phyloP scores from a whole-genome alignment of 2,329 filamentous ascomycete genomes.

The Aspergillus ruber region DNA sequence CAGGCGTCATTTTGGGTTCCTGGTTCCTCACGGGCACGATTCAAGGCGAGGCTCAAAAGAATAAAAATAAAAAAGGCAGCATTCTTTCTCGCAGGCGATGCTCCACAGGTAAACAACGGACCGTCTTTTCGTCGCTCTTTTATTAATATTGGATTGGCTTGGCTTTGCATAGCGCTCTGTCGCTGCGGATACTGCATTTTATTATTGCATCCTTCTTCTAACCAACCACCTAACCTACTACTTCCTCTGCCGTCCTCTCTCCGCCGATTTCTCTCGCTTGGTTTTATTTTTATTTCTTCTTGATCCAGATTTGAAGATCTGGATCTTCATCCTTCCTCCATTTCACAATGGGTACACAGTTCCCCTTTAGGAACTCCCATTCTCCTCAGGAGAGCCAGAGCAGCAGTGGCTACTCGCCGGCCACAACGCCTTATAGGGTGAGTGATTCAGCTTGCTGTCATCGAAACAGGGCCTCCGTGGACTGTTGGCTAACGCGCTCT shows the following conservation, averaged over 20 bases:
- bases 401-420: not conserved
- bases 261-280: not conserved
- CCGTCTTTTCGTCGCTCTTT: not conserved
- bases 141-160: not conserved
- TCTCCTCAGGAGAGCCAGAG: not conserved
- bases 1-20: too few species aligned
- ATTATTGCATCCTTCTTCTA: not conserved
- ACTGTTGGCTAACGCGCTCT: not conserved
- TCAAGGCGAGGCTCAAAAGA: too few species aligned
- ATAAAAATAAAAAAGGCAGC: not conserved
- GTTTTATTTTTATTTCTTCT: not conserved
- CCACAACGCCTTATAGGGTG: not conserved
- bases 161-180: not conserved
- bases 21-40: too few species aligned
- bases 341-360: not conserved
- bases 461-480: not conserved
- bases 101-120: not conserved
- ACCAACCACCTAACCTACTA: not conserved
- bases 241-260: not conserved
- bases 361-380: not conserved
- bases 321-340: not conserved
- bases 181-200: slow-evolving; percentile 1
- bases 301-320: not conserved
- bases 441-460: not conserved
- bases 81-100: not conserved